Evolutionary conservation across 805 yeast species (phyloP).

Genomic region (Pichia exigua): DNA sequence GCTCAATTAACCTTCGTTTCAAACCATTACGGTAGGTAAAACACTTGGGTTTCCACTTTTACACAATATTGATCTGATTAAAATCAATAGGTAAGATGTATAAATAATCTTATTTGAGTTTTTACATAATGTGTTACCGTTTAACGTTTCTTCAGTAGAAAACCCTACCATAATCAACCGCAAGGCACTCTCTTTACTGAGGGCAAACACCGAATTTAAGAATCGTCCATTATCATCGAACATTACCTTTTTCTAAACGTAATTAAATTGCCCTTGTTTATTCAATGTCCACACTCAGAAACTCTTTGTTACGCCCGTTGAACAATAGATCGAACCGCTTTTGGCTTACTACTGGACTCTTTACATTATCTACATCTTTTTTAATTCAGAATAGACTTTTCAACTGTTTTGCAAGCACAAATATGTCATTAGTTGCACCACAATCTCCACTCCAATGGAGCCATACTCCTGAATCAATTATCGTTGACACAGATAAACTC

Average conservation of each 20-base stretch:
- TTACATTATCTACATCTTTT: conserved; percentile 7
- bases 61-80: too few species aligned
- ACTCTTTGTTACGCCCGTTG: not conserved
- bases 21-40: too few species aligned
- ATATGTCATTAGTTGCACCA: conserved; percentile 18
- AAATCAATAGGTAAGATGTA: too few species aligned
- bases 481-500: conserved; percentile 34
- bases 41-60: too few species aligned
- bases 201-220: not conserved
- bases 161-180: not conserved
- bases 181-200: not conserved
- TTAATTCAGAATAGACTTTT: conserved; percentile 6
- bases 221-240: not conserved
- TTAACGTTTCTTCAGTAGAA: too few species aligned
- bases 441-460: conserved; percentile 50
- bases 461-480: conserved; percentile 44
- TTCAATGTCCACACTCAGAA: not conserved
- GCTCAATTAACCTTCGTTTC: too few species aligned
- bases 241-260: not conserved
- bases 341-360: conserved; percentile 8
- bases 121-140: too few species aligned
- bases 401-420: not conserved
- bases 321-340: not conserved
- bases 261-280: not conserved
- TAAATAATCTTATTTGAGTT: too few species aligned